Evolutionary conservation across 179 eudicot genomes (phyloP).

Genomic region (Kewa caespitosa): DNA sequence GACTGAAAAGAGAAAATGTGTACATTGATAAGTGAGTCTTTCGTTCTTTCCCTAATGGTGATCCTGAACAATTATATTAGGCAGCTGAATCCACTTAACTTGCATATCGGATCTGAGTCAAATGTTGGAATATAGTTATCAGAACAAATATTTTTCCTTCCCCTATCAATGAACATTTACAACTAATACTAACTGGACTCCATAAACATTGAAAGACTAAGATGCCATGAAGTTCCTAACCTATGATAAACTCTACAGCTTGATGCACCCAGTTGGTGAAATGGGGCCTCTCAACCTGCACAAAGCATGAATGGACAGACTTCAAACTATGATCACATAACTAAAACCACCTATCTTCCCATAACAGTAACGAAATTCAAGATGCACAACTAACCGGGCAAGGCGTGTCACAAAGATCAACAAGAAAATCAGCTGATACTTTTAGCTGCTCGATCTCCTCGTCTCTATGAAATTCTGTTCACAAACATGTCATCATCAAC

Average conservation of each 20-base stretch:
- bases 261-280: slow-evolving; percentile 76
- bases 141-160: background rate
- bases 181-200: slow-evolving; percentile 4
- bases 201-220: background rate
- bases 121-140: too few species aligned
- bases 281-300: slow-evolving; percentile 51
- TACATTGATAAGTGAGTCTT: too few species aligned
- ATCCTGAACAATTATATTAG: too few species aligned
- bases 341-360: background rate
- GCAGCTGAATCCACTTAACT: too few species aligned
- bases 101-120: too few species aligned
- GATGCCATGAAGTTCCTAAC: slow-evolving; percentile 30
- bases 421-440: slow-evolving; percentile 79
- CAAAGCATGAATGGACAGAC: background rate
- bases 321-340: background rate
- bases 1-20: too few species aligned
- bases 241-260: slow-evolving; percentile 77
- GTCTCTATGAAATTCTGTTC: slow-evolving; percentile 54
- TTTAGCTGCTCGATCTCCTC: slow-evolving; percentile 68
- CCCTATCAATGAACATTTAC: background rate
- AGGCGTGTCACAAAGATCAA: slow-evolving; percentile 67
- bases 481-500: background rate
- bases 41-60: too few species aligned
- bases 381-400: slow-evolving; percentile 35
- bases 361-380: background rate